Evolutionary conservation across 1,139 yeast genomes (phyloP).

Genomic region (Meyerozyma sp.): DNA sequence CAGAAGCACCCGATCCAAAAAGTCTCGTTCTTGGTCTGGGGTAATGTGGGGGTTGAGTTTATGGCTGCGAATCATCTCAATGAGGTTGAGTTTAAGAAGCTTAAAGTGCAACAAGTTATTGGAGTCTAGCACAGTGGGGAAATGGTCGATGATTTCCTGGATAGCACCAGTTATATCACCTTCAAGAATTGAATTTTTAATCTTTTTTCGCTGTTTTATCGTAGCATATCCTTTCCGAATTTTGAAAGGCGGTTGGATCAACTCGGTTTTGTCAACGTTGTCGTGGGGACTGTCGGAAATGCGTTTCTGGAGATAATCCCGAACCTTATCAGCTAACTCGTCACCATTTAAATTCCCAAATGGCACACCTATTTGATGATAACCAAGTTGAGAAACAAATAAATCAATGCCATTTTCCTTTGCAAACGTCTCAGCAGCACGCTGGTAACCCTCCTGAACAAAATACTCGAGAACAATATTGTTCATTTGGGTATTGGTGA

Average conservation of each 20-base stretch:
- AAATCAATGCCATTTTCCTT: slow-evolving; percentile 31
- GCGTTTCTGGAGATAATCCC: slow-evolving; percentile 10
- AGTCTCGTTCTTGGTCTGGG: slow-evolving; percentile 33
- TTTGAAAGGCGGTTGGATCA: neutral
- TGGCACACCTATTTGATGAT: slow-evolving; percentile 3
- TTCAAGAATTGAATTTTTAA: slow-evolving; percentile 42
- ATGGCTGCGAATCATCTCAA: slow-evolving; percentile 59
- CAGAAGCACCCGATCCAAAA: slow-evolving; percentile 49
- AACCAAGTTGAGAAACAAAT: slow-evolving; percentile 3
- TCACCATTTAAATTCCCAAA: slow-evolving; percentile 8
- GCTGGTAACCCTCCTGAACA: slow-evolving; percentile 53
- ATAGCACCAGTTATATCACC: slow-evolving; percentile 50
- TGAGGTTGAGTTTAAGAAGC: slow-evolving; percentile 51
- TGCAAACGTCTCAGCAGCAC: slow-evolving; percentile 47
- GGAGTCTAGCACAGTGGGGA: slow-evolving; percentile 51
- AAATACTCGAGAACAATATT: slow-evolving; percentile 47
- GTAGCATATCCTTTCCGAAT: slow-evolving; percentile 37
- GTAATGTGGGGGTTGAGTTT: slow-evolving; percentile 17
- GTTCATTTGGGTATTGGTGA: slow-evolving; percentile 21
- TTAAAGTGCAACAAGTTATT: slow-evolving; percentile 60
- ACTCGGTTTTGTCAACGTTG: neutral
- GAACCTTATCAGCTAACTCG: slow-evolving; percentile 13
- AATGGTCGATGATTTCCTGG: slow-evolving; percentile 37
- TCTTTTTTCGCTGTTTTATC: slow-evolving; percentile 42
- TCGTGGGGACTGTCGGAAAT: neutral